phyloP scores from a whole-genome alignment of 306 rosid species.

The Cajanus cajan region DNA sequence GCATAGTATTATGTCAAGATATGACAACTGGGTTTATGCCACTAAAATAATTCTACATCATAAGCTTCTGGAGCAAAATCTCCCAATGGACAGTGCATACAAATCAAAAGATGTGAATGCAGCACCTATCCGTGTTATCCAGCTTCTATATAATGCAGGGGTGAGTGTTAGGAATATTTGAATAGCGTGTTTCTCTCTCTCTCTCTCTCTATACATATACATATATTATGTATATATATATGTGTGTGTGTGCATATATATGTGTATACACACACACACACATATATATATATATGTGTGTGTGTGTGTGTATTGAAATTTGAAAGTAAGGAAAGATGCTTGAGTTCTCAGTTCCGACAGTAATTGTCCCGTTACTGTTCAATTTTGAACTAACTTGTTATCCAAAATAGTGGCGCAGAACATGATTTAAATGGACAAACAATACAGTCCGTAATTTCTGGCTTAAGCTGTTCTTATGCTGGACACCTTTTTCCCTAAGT shows the following conservation, averaged over 20 bases:
- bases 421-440: neutral
- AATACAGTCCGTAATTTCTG: slow-evolving; percentile 7
- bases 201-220: neutral
- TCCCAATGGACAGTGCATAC: slow-evolving; percentile 81
- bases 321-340: neutral
- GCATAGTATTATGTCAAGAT: too few relatives aligned
- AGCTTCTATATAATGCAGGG: slow-evolving; percentile 88
- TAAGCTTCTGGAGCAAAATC: slow-evolving; percentile 90
- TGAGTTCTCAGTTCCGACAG: neutral
- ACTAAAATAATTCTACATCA: slow-evolving; percentile 24
- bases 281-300: too few relatives aligned
- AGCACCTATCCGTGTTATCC: slow-evolving; percentile 92
- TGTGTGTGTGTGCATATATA: neutral
- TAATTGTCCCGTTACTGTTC: neutral
- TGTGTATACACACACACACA: too few relatives aligned
- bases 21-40: too few relatives aligned
- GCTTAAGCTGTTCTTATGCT: slow-evolving; percentile 21
- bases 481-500: neutral
- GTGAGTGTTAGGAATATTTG: slow-evolving; percentile 50
- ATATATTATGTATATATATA: neutral
- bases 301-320: neutral
- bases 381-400: slow-evolving; percentile 7
- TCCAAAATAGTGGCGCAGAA: neutral
- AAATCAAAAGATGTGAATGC: slow-evolving; percentile 80
- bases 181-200: neutral